Evolutionary conservation across 2,329 filamentous ascomycete genomes (phyloP).

Genomic region (Tothia fuscella): DNA sequence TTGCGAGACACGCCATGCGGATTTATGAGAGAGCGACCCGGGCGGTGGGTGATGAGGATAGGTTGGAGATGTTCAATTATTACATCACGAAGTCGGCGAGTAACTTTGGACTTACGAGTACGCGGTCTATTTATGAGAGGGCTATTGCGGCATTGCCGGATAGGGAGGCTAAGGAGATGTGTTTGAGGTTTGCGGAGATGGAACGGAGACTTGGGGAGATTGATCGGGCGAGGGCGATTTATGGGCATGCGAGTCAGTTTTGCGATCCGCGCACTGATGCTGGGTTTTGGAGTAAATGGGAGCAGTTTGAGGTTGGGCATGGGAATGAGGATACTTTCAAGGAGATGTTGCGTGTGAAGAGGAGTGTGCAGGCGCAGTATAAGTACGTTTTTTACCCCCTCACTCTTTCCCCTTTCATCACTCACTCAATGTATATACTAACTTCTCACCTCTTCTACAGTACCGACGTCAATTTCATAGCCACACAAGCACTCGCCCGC

Average conservation of each 20-base stretch:
- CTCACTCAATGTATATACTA: neutral
- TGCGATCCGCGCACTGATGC: constrained; percentile 87
- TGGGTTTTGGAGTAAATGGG: constrained; percentile 93
- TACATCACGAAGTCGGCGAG: constrained; percentile 98
- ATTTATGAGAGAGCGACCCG: constrained; percentile 97
- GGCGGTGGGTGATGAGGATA: constrained; percentile 86
- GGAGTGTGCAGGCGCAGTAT: constrained; percentile 94
- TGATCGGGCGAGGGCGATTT: constrained; percentile 88
- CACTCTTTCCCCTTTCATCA: too few species aligned
- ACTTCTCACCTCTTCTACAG: constrained; percentile 31
- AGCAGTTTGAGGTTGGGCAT: constrained; percentile 91
- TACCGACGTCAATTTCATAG: constrained; percentile 97
- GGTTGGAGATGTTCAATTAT: constrained; percentile 96
- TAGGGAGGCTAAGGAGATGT: constrained; percentile 91
- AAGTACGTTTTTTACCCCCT: constrained; percentile 47
- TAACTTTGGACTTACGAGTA: constrained; percentile 93
- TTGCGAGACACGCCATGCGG: constrained; percentile 93
- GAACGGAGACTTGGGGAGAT: constrained; percentile 85
- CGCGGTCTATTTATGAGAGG: constrained; percentile 88
- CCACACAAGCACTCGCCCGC: constrained; percentile 81
- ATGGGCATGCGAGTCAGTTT: constrained; percentile 92
- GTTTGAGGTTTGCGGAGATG: constrained; percentile 97
- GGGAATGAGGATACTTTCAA: constrained; percentile 99
- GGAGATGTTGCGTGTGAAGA: constrained; percentile 96
- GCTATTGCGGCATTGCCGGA: constrained; percentile 91